Evolutionary conservation across 352 stramenopile species (phyloP), one percentile per base, ranked within the genome.

Genomic region (Aphanomyces invadans): DNA sequence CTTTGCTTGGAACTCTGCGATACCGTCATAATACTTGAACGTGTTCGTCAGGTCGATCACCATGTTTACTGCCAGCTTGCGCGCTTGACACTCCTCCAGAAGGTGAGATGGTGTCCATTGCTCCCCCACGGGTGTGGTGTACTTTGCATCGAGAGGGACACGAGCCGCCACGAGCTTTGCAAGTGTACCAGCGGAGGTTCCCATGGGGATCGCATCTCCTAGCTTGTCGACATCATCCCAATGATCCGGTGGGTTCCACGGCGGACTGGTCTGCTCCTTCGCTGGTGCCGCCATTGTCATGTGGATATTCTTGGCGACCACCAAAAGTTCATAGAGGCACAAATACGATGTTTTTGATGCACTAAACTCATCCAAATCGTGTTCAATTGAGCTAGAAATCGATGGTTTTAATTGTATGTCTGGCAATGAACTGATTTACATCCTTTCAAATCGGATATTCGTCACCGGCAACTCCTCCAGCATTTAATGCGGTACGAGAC

Each of bases 41-140:
- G 84, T 93, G 61, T 93, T 93, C 17, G 84, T 93, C 36, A 93
- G 74, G 54, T 93, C 84, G 28, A 93, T 81, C 36, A 93, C 68
- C 61, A 91, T 75, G 21, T 85, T 77, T 21, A 91, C 73, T 56
- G 87, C 68, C 1, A 80, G 59, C 0, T 74, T 63, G 7, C 71
- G 70, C 11, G 53, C 59, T 7, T 68, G 53, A 54, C 89, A 82
- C 19, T 71, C 49, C 15, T 80, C 63, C 17, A 89, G 65, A 70
- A 93, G 87, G 15, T 74, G 49, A 32, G 70, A 63, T 2, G 82
- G 82, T 1, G 71, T 83, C 85, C 85, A 93, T 17, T 78, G 61
- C 53, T 90, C 73, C 1, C 75, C 71, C 0, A 62, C 71, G 2
- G 55, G 61, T 10, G 70, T 29, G 44, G 74, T 49, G 65, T 77